phyloP scores from a whole-genome alignment of 371 early-diverging fungal species.

The Syncephalastrum sp. region DNA sequence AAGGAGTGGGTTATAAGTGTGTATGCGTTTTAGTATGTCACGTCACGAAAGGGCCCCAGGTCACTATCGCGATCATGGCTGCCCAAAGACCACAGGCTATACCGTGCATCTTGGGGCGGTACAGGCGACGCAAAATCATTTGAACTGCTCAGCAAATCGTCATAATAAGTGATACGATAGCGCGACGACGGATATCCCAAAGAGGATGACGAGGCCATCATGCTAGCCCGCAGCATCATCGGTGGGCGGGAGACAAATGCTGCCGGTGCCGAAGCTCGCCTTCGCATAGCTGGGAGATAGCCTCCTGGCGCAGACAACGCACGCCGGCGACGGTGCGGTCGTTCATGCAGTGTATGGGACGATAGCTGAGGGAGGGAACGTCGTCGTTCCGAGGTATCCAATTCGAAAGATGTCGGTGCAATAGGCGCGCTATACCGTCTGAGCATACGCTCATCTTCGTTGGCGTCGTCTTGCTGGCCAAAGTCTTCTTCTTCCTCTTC shows the following conservation, averaged over 20 bases:
- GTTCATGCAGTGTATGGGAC: slow-evolving; percentile 5
- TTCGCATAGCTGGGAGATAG: no score
- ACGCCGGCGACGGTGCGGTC: not conserved
- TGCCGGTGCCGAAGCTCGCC: no score
- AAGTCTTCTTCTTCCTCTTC: not conserved
- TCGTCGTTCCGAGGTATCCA: not conserved
- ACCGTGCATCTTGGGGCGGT: no score
- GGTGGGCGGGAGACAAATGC: slow-evolving; percentile 2
- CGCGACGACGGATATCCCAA: slow-evolving; percentile 3
- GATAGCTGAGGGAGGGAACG: not conserved
- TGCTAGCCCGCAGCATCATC: slow-evolving; percentile 2
- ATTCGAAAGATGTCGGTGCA: not conserved
- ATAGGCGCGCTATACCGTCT: no score
- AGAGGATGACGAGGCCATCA: not conserved
- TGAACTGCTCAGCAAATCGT: slow-evolving; percentile 8
- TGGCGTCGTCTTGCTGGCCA: no score
- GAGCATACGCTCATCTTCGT: no score
- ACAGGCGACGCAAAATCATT: not conserved
- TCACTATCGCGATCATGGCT: no score
- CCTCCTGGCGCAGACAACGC: no score
- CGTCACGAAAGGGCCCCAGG: no score
- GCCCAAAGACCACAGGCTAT: no score
- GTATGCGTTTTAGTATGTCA: no score
- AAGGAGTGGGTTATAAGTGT: no score
- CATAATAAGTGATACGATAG: slow-evolving; percentile 22